A percentile compares a stretch with the other conserved stretches of the same genome.
Evolutionary conservation across 805 yeast genomes (phyloP).

Genomic region (Ogataea polymorpha): DNA sequence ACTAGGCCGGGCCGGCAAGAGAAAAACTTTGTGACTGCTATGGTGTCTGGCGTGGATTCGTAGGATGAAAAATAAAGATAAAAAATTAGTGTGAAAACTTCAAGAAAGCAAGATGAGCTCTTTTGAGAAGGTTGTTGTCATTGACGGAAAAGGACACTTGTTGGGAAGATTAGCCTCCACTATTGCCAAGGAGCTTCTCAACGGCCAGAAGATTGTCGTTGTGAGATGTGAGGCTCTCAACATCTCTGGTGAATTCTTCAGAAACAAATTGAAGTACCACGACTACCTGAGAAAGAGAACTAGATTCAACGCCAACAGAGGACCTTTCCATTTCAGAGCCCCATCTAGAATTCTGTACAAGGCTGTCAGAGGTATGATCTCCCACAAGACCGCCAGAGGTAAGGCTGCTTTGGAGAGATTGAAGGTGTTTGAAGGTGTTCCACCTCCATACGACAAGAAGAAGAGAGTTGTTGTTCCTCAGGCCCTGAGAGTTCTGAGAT

Average conservation of each 20-base stretch:
- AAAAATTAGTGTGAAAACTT: conserved; percentile 13
- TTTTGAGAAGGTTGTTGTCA: conserved; percentile 95
- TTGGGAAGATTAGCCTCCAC: conserved; percentile 99
- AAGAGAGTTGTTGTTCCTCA: conserved; percentile 99
- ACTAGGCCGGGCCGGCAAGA: neutral
- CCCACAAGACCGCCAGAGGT: conserved; percentile 99
- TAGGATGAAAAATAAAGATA: conserved; percentile 9
- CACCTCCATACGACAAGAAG: conserved; percentile 99
- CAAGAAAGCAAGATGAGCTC: conserved; percentile 56
- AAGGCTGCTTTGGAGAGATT: conserved; percentile 99
- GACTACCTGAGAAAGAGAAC: conserved; percentile 99
- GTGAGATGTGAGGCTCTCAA: conserved; percentile 97
- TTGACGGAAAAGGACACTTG: conserved; percentile 99
- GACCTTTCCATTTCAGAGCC: conserved; percentile 99
- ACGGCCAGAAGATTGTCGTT: conserved; percentile 96
- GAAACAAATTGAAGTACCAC: conserved; percentile 99
- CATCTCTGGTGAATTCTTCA: conserved; percentile 99
- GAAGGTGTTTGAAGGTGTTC: conserved; percentile 99
- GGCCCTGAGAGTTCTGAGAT: conserved; percentile 98
- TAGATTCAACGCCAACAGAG: conserved; percentile 96
- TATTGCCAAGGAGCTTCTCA: conserved; percentile 96
- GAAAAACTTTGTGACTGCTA: conserved; percentile 7
- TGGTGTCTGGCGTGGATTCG: conserved; percentile 6
- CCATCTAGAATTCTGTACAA: conserved; percentile 99
- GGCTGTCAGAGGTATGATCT: conserved; percentile 99